Evolutionary conservation across 768 basidiomycete species (phyloP), one percentile per base, ranked within the genome.

Genomic region (Coprinopsis marcescibilis): DNA sequence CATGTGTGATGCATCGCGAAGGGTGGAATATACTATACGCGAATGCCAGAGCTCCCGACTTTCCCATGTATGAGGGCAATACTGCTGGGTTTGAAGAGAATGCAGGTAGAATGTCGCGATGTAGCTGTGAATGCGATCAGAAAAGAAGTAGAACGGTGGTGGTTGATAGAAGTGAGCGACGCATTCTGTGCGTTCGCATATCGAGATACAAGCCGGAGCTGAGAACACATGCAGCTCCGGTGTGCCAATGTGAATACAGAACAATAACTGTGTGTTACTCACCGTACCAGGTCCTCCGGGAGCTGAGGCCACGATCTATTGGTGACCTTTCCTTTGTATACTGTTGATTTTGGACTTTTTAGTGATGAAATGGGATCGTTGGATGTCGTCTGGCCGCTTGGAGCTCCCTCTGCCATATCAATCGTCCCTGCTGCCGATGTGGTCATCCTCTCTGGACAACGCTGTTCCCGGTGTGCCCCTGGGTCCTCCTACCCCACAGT

Each of bases 221-320:
- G n/a, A n/a, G n/a, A n/a, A n/a, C n/a, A n/a, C n/a, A n/a, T n/a
- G n/a, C n/a, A n/a, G n/a, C n/a, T n/a, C n/a, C n/a, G n/a, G n/a
- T n/a, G n/a, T n/a, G n/a, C n/a, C n/a, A n/a, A n/a, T n/a, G n/a
- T n/a, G n/a, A n/a, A n/a, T n/a, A n/a, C n/a, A n/a, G 21, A 39
- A 19, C 43, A 32, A 23, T 38, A 49, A 45, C 33, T 47, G 45
- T 39, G 45, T 39, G 46, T 44, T 34, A 66, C 73, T 59, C 56
- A 78, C 81, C 74, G 73, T 60, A 83, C 64, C 55, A 83, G 72
- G 57, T 83, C 81, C 43, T 70, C 68, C 0, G 80, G 80, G 17
- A 82, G 61, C 52, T 81, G 73, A n/a, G 70, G 70, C 80, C 80
- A 82, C 15, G 77, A 80, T 60, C 78, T 61, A 54, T 72, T 63